Evolutionary conservation across 2,329 filamentous ascomycete species (phyloP).

Genomic region (Colletotrichum sp.): DNA sequence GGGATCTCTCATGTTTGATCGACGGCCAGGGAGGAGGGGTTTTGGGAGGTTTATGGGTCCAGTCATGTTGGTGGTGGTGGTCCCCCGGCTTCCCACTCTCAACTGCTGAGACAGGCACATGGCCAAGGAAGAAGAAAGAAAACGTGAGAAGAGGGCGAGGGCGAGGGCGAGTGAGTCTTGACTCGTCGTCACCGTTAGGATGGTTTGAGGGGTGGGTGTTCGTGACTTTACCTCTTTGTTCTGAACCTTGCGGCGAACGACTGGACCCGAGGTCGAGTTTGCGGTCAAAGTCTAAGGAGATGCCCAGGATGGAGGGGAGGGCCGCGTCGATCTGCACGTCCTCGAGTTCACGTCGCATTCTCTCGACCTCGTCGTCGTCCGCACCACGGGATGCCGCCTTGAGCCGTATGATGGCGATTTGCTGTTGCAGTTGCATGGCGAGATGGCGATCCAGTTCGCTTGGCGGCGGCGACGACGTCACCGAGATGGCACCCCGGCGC

Average conservation of each 20-base stretch:
- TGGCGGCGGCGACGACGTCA: neutral
- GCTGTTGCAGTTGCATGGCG: constrained; percentile 12
- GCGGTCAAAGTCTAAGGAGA: constrained; percentile 10
- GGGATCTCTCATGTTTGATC: constrained; percentile 9
- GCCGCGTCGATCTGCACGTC: constrained; percentile 11
- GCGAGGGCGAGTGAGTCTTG: neutral
- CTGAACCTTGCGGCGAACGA: neutral
- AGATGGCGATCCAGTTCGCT: constrained; percentile 6
- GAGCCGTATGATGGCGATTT: constrained; percentile 2
- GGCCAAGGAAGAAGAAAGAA: neutral
- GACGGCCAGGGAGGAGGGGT: neutral
- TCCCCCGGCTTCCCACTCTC: neutral
- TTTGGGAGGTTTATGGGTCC: neutral
- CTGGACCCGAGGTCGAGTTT: constrained; percentile 3
- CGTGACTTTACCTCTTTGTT: neutral
- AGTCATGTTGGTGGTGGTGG: neutral
- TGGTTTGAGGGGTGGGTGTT: neutral
- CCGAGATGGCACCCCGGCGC: constrained; percentile 15
- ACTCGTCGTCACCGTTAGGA: neutral
- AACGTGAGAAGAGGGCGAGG: neutral
- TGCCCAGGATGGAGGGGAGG: neutral
- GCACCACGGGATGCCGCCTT: neutral
- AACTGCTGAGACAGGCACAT: neutral
- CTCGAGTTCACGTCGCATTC: constrained; percentile 2
- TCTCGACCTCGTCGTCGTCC: neutral